Evolutionary conservation across 345 rosid genomes (phyloP).

Genomic region (Jatropha curcas): DNA sequence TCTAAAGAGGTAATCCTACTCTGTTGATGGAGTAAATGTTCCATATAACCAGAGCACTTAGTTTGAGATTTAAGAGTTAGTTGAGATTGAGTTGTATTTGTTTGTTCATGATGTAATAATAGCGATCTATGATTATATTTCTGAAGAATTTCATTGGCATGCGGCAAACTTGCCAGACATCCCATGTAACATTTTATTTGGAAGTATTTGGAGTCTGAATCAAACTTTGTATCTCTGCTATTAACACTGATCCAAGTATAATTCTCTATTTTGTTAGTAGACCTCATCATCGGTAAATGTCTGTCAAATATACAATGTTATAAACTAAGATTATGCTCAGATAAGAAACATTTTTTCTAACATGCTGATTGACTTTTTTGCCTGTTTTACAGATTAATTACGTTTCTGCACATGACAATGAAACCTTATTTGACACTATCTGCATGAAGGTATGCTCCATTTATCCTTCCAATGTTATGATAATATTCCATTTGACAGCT

Average conservation of each 20-base stretch:
- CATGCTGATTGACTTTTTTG: constrained; percentile 16
- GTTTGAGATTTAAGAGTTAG: not conserved
- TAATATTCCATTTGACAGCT: not conserved
- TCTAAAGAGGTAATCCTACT: not conserved
- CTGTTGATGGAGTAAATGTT: not conserved
- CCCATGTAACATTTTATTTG: not conserved
- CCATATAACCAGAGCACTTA: not conserved
- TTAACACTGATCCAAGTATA: not conserved
- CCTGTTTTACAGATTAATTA: constrained; percentile 60
- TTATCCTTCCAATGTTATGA: constrained; percentile 5
- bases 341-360: constrained; percentile 7
- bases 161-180: not conserved
- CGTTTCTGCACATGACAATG: constrained; percentile 99
- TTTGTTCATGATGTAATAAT: not conserved
- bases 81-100: not conserved
- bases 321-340: not conserved
- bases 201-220: constrained; percentile 5
- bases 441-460: constrained; percentile 68
- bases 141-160: not conserved
- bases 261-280: not conserved
- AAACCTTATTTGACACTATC: constrained; percentile 82
- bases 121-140: not conserved
- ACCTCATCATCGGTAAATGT: not conserved
- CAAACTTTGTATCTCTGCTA: not conserved
- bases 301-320: not conserved